phyloP scores from a whole-genome alignment of 371 early-diverging fungal genomes.

The Mucor plumbeus region DNA sequence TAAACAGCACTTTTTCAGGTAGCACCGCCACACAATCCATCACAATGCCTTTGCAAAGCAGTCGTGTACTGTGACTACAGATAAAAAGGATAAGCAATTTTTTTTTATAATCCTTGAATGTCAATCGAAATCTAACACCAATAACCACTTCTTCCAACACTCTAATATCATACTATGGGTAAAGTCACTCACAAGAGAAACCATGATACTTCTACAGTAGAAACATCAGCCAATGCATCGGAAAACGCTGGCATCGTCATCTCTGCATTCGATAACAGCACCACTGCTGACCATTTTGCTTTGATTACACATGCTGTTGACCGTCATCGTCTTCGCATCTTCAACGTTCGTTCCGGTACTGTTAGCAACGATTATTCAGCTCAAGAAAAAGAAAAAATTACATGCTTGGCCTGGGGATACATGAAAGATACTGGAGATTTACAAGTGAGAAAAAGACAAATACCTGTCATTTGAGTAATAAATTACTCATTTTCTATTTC shows the following conservation, averaged over 20 bases:
- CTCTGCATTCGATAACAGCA: constrained; percentile 62
- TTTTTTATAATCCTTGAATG: not conserved
- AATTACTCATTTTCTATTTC: not conserved
- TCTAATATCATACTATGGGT: constrained; percentile 28
- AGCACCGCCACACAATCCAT: too few species aligned
- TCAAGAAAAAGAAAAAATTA: constrained; percentile 64
- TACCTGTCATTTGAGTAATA: not conserved
- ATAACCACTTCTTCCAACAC: not conserved
- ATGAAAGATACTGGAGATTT: constrained; percentile 52
- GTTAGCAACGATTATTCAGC: constrained; percentile 67
- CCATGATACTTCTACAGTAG: constrained; percentile 35
- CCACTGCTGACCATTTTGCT: constrained; percentile 66
- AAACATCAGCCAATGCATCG: constrained; percentile 34
- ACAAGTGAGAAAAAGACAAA: constrained; percentile 26
- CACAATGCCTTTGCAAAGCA: not conserved
- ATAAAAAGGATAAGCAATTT: constrained; percentile 9
- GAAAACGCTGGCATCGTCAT: constrained; percentile 52
- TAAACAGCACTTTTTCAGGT: too few species aligned
- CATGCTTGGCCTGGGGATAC: constrained; percentile 69
- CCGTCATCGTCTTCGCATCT: constrained; percentile 73
- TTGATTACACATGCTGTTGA: constrained; percentile 74
- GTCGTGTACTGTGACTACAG: constrained; percentile 10
- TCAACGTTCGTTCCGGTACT: constrained; percentile 70
- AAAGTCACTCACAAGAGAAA: constrained; percentile 35
- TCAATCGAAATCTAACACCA: constrained; percentile 1